Conservation (phyloP, 2,329 filamentous ascomycete species). For the Aotearoamyces nothofagi region DNA sequence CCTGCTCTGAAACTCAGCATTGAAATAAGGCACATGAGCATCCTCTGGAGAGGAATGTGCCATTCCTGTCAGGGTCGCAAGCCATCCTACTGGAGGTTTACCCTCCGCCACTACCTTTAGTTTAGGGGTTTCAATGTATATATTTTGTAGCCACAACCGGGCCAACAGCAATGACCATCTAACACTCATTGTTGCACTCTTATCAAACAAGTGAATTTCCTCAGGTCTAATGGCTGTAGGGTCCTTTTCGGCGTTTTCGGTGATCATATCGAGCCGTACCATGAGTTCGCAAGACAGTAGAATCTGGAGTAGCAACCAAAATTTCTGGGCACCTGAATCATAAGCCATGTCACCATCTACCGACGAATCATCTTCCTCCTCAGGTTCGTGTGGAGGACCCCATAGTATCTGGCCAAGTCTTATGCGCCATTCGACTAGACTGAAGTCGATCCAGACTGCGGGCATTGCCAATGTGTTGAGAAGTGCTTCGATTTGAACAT, state of each 20-base stretch:
- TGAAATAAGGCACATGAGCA: slow-evolving; percentile 15
- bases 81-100: slow-evolving; percentile 28
- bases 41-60: slow-evolving; percentile 19
- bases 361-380: slow-evolving; percentile 35
- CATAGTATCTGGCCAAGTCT: slow-evolving; percentile 58
- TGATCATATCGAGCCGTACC: slow-evolving; percentile 46
- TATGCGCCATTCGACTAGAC: slow-evolving; percentile 60
- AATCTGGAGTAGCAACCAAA: slow-evolving; percentile 53
- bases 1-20: slow-evolving; percentile 19
- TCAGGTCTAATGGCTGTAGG: slow-evolving; percentile 34
- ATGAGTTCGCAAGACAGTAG: slow-evolving; percentile 50
- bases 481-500: slow-evolving; percentile 55
- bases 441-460: slow-evolving; percentile 63
- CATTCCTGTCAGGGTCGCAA: slow-evolving; percentile 39
- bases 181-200: slow-evolving; percentile 43
- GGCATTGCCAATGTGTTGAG: slow-evolving; percentile 48
- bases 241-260: slow-evolving; percentile 40
- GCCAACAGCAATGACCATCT: slow-evolving; percentile 53
- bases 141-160: slow-evolving; percentile 53
- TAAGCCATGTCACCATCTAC: slow-evolving; percentile 31
- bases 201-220: slow-evolving; percentile 45
- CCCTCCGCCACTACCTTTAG: slow-evolving; percentile 9
- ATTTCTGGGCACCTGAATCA: slow-evolving; percentile 44
- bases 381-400: slow-evolving; percentile 33
- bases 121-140: slow-evolving; percentile 35